Evolutionary conservation across 257 asterid genomes (phyloP).

Genomic region (Osmanthus fragrans): DNA sequence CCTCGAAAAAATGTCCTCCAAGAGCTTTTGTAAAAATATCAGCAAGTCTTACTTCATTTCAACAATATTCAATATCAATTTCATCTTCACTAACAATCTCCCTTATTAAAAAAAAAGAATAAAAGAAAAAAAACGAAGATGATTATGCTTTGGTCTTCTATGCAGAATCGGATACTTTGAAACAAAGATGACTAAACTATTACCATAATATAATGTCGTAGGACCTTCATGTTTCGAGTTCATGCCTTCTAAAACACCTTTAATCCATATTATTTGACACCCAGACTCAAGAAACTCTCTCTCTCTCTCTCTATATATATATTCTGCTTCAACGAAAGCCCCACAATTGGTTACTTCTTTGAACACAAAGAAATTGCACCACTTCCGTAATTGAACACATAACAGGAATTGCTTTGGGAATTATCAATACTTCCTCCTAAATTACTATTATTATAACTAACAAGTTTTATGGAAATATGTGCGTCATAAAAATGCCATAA

Average conservation of each 20-base stretch:
- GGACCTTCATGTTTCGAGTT: background rate
- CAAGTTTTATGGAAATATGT: background rate
- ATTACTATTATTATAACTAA: background rate
- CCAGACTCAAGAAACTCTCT: background rate
- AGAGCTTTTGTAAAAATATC: too few species aligned
- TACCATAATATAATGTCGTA: background rate
- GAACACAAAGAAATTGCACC: background rate
- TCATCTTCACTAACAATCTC: background rate
- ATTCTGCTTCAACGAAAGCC: background rate
- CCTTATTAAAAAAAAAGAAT: background rate
- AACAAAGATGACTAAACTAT: background rate
- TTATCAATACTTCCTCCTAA: conserved; percentile 4
- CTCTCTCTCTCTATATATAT: too few species aligned
- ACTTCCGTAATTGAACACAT: background rate
- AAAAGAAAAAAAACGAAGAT: background rate
- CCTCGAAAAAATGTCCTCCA: too few species aligned
- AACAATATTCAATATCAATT: background rate
- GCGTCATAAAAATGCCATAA: conserved; percentile 5
- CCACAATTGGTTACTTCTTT: background rate
- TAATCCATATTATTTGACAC: background rate
- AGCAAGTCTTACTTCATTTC: background rate
- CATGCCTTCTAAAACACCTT: background rate
- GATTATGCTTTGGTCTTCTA: background rate
- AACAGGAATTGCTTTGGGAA: background rate
- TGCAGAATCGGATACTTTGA: background rate